Conservation (phyloP, 331 rosid genomes). For the Spiraea crenata region DNA sequence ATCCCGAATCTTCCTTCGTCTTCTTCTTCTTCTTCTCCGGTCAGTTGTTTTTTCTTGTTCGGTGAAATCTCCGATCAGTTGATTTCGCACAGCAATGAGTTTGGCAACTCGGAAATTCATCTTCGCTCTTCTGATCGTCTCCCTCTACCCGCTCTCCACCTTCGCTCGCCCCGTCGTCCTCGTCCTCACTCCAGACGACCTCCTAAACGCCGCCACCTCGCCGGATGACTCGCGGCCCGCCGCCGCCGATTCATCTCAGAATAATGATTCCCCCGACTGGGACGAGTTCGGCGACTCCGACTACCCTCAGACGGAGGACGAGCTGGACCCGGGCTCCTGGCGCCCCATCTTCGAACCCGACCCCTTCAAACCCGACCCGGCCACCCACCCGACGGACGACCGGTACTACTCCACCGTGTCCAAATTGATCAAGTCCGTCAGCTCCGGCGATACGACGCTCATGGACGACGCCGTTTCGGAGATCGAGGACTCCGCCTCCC, state of each 20-base stretch:
- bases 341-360: slow-evolving; percentile 83
- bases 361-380: slow-evolving; percentile 12
- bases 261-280: slow-evolving; percentile 68
- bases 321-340: slow-evolving; percentile 95
- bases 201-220: slow-evolving; percentile 37
- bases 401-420: slow-evolving; percentile 55
- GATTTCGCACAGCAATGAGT: slow-evolving; percentile 34
- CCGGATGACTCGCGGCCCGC: slow-evolving; percentile 49
- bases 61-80: too few relatives aligned
- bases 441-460: slow-evolving; percentile 45
- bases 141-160: slow-evolving; percentile 38
- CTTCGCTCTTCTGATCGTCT: slow-evolving; percentile 43
- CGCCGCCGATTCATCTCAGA: slow-evolving; percentile 47
- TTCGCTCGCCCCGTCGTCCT: slow-evolving; percentile 64
- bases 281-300: slow-evolving; percentile 83
- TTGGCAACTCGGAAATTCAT: slow-evolving; percentile 23
- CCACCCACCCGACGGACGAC: slow-evolving; percentile 24
- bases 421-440: slow-evolving; percentile 50
- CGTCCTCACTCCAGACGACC: slow-evolving; percentile 70
- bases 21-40: background rate
- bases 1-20: background rate
- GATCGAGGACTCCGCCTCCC: slow-evolving; percentile 43
- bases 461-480: slow-evolving; percentile 62
- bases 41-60: background rate
- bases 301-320: slow-evolving; percentile 58